Evolutionary conservation across 2,329 filamentous ascomycete genomes (phyloP).

Genomic region (Aspergillus quadricinctus): DNA sequence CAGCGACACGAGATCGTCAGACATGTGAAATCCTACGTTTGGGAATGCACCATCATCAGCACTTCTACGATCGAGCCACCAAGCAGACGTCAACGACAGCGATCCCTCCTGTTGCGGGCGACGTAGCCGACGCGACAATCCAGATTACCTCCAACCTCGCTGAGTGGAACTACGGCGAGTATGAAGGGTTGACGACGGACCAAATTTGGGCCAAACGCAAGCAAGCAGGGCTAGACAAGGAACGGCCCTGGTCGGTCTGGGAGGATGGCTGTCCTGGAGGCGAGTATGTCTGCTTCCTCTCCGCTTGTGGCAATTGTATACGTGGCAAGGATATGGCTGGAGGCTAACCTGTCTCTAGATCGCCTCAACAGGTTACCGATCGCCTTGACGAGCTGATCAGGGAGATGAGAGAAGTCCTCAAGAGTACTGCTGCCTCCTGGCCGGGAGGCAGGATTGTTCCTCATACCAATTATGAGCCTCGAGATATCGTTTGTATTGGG

Average conservation of each 20-base stretch:
- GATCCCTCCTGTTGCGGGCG: neutral
- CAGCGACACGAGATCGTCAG: conserved; percentile 36
- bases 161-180: conserved; percentile 62
- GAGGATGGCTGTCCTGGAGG: conserved; percentile 55
- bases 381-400: conserved; percentile 8
- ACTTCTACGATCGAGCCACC: neutral
- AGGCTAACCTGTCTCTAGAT: neutral
- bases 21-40: conserved; percentile 49
- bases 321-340: neutral
- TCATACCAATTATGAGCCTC: neutral
- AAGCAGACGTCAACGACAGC: neutral
- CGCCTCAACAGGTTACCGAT: conserved; percentile 6
- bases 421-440: conserved; percentile 2
- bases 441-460: conserved; percentile 6
- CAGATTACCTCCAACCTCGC: conserved; percentile 46
- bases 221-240: conserved; percentile 45
- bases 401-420: conserved; percentile 8
- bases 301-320: neutral
- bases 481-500: conserved; percentile 14
- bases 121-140: conserved; percentile 23
- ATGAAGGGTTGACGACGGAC: conserved; percentile 54
- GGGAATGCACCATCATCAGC: conserved; percentile 15
- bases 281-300: conserved; percentile 39
- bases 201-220: conserved; percentile 48
- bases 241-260: conserved; percentile 56